Evolutionary conservation across 345 rosid genomes (phyloP).

Genomic region (Linum trigynum): DNA sequence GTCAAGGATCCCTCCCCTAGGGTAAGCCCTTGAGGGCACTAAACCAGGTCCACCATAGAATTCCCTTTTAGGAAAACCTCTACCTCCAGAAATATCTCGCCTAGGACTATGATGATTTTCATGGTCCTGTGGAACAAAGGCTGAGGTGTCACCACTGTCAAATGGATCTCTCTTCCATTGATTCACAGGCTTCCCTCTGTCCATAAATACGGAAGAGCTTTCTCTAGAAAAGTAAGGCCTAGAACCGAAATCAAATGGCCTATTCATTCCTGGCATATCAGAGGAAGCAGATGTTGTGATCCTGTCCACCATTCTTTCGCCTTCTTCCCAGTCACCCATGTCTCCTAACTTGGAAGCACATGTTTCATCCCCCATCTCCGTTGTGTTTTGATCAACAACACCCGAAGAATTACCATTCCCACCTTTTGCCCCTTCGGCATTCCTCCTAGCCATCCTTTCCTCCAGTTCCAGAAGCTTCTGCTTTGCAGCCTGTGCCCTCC

Average conservation of each 20-base stretch:
- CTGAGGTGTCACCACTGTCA: constrained; percentile 49
- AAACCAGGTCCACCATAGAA: constrained; percentile 50
- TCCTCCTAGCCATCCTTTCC: constrained; percentile 84
- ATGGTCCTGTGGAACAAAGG: constrained; percentile 36
- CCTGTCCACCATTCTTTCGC: constrained; percentile 87
- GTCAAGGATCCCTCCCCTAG: constrained; percentile 54
- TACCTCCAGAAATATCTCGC: constrained; percentile 42
- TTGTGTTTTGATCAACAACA: constrained; percentile 40
- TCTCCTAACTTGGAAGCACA: constrained; percentile 33
- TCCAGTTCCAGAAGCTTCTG: constrained; percentile 92
- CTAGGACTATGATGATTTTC: constrained; percentile 46
- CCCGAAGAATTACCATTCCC: constrained; percentile 34
- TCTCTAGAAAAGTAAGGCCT: constrained; percentile 46
- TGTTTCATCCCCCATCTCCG: constrained; percentile 38
- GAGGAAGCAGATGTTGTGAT: constrained; percentile 64
- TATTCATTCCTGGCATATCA: constrained; percentile 49
- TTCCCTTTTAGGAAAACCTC: constrained; percentile 50
- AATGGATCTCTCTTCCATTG: constrained; percentile 71
- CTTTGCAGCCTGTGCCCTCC: constrained; percentile 93
- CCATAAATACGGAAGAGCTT: constrained; percentile 42
- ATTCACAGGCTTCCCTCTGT: constrained; percentile 44
- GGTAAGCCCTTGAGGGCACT: constrained; percentile 31
- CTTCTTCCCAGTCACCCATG: constrained; percentile 77
- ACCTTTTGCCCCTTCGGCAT: constrained; percentile 41
- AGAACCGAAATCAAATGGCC: constrained; percentile 44